phyloP scores from a whole-genome alignment of 352 stramenopile species.

The Phytophthora uliginosa region DNA sequence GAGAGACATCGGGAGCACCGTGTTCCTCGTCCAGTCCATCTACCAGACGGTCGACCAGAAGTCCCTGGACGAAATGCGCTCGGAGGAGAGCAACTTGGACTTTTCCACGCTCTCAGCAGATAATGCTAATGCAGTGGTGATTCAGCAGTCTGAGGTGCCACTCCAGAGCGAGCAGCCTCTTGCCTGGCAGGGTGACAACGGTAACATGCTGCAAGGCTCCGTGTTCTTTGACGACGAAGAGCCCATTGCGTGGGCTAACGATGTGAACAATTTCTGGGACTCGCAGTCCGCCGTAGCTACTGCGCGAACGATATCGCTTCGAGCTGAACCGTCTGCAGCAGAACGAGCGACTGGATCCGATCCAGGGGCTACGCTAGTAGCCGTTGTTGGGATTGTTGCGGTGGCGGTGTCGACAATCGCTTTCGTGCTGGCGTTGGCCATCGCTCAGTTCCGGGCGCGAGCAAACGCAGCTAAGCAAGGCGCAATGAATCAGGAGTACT shows the following conservation, averaged over 20 bases:
- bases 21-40: constrained; percentile 56
- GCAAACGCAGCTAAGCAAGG: background rate
- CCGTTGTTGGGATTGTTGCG: constrained; percentile 5
- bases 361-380: background rate
- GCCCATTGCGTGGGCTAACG: constrained; percentile 26
- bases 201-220: constrained; percentile 1
- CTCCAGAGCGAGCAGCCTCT: constrained; percentile 3
- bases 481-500: constrained; percentile 11
- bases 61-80: constrained; percentile 34
- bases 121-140: background rate
- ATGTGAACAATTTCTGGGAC: constrained; percentile 9
- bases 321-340: constrained; percentile 7
- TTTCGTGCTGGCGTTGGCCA: constrained; percentile 10
- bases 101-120: constrained; percentile 10
- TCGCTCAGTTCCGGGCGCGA: constrained; percentile 12
- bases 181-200: constrained; percentile 2
- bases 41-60: constrained; percentile 53
- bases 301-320: constrained; percentile 11
- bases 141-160: constrained; percentile 3
- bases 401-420: constrained; percentile 7
- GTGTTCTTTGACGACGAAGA: constrained; percentile 7
- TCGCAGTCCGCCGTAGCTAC: background rate
- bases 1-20: constrained; percentile 32
- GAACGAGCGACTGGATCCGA: background rate
- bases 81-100: constrained; percentile 48